Percentiles rank a stretch among this genome's conserved stretches.
These are phyloP conservation scores for Alternaria novae-zelandiae DNA, from an alignment of 2,329 filamentous ascomycete genomes.

Conservation along the genomic window DNA sequence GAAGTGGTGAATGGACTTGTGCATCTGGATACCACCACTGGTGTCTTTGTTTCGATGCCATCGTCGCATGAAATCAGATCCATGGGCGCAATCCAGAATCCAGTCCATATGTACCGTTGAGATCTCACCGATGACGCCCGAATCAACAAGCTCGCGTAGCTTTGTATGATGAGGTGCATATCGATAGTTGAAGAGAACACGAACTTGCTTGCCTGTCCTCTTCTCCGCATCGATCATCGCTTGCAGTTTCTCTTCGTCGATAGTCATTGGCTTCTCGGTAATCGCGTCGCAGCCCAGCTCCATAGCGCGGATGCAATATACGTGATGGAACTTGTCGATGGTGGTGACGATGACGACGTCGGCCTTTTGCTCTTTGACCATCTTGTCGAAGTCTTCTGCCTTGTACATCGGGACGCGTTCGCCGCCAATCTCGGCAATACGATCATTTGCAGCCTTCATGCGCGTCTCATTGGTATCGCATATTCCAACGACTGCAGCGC, in stretches of 20 bases:
- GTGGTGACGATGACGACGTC: slow-evolving; percentile 69
- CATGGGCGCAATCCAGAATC: slow-evolving; percentile 67
- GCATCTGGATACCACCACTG: slow-evolving; percentile 65
- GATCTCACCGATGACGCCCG: slow-evolving; percentile 63
- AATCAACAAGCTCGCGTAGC: slow-evolving; percentile 60
- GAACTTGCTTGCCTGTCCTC: slow-evolving; percentile 57
- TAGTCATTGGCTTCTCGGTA: slow-evolving; percentile 71
- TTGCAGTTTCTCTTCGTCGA: slow-evolving; percentile 62
- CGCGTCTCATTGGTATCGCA: slow-evolving; percentile 68
- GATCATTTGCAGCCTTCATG: slow-evolving; percentile 62
- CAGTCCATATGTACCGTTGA: slow-evolving; percentile 67
- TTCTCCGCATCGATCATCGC: slow-evolving; percentile 63
- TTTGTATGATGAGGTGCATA: slow-evolving; percentile 70
- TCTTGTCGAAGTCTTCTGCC: slow-evolving; percentile 62
- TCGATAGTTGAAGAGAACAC: slow-evolving; percentile 69
- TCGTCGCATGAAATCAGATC: slow-evolving; percentile 67
- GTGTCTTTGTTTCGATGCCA: slow-evolving; percentile 69
- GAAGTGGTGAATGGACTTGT: slow-evolving; percentile 70
- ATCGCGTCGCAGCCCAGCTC: slow-evolving; percentile 66
- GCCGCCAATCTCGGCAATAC: slow-evolving; percentile 57
- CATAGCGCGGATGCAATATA: slow-evolving; percentile 65
- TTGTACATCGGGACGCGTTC: slow-evolving; percentile 60
- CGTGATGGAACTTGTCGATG: slow-evolving; percentile 67
- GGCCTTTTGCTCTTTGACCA: slow-evolving; percentile 63
- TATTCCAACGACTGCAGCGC: slow-evolving; percentile 61